A percentile compares a stretch with the other conserved stretches of the same genome.
phyloP scores from a whole-genome alignment of 805 yeast species.

The Spathaspora hagerdaliae region DNA sequence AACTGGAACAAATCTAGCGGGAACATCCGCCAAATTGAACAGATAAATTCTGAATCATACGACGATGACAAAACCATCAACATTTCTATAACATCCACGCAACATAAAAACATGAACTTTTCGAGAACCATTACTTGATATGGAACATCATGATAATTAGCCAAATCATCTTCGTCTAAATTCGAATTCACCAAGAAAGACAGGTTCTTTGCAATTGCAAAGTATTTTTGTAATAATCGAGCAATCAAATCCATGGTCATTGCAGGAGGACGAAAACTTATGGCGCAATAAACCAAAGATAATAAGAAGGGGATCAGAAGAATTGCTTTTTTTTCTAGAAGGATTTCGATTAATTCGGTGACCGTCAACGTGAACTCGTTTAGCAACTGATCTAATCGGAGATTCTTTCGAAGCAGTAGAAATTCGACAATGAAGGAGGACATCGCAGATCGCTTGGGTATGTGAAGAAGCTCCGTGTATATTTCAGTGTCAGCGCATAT shows the following conservation, averaged over 20 bases:
- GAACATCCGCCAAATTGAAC: slow-evolving; percentile 18
- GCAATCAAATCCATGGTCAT: slow-evolving; percentile 32
- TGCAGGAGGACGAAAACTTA: slow-evolving; percentile 63
- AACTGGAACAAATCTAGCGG: slow-evolving; percentile 29
- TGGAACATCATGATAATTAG: slow-evolving; percentile 26
- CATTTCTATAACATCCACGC: slow-evolving; percentile 55
- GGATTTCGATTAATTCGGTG: slow-evolving; percentile 23
- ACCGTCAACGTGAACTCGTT: slow-evolving; percentile 30
- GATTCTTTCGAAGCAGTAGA: slow-evolving; percentile 39
- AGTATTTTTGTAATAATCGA: slow-evolving; percentile 12
- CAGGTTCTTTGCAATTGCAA: slow-evolving; percentile 14
- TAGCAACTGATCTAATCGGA: slow-evolving; percentile 49
- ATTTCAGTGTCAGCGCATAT: slow-evolving; percentile 24
- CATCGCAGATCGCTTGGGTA: slow-evolving; percentile 29
- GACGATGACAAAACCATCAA: slow-evolving; percentile 27
- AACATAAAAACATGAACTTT: slow-evolving; percentile 44
- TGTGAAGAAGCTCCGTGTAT: slow-evolving; percentile 12
- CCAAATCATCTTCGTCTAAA: slow-evolving; percentile 19
- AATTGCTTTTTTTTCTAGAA: slow-evolving; percentile 20
- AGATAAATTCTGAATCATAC: slow-evolving; percentile 17
- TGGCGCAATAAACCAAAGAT: slow-evolving; percentile 50
- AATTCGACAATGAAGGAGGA: slow-evolving; percentile 35
- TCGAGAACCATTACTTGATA: slow-evolving; percentile 38
- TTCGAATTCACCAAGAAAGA: slow-evolving; percentile 24
- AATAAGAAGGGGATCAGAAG: slow-evolving; percentile 58